Percentiles rank a stretch among this genome's conserved stretches.
These are phyloP conservation scores for Botrytis fragariae DNA, from an alignment of 2,329 filamentous ascomycete genomes.

Conservation along the genomic window DNA sequence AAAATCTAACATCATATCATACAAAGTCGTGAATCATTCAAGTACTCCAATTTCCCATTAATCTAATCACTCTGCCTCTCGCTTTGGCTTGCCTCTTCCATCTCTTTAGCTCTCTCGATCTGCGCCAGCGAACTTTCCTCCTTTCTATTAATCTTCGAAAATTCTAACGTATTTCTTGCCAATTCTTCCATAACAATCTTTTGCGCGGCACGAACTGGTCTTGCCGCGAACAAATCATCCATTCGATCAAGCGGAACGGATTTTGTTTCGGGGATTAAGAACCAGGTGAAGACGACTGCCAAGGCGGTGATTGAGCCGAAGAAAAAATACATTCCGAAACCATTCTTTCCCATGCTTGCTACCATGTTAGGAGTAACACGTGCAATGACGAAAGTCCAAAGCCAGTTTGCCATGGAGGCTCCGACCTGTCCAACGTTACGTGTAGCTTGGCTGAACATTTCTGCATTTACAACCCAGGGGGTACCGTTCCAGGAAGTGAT, in stretches of 20 bases:
- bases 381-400: slow-evolving; percentile 28
- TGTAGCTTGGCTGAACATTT: slow-evolving; percentile 31
- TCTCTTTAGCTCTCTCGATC: background rate
- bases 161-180: slow-evolving; percentile 27
- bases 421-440: slow-evolving; percentile 30
- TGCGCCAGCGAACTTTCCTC: background rate
- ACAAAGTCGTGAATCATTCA: background rate
- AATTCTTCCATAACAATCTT: slow-evolving; percentile 32
- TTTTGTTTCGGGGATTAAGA: slow-evolving; percentile 65
- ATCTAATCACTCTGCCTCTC: background rate
- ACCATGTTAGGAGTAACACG: slow-evolving; percentile 29
- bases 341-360: slow-evolving; percentile 16
- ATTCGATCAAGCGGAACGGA: slow-evolving; percentile 62
- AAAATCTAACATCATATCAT: background rate
- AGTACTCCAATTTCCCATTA: background rate
- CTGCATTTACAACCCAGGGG: slow-evolving; percentile 32
- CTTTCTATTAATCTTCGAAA: slow-evolving; percentile 23
- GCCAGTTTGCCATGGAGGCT: slow-evolving; percentile 29
- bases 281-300: slow-evolving; percentile 58
- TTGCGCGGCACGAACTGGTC: slow-evolving; percentile 30
- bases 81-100: background rate
- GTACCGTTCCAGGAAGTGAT: slow-evolving; percentile 34
- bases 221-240: slow-evolving; percentile 55
- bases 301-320: slow-evolving; percentile 56
- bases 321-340: slow-evolving; percentile 33